These are phyloP conservation scores for Yamadazyma philogaea DNA, from an alignment of 805 yeast genomes.

Conservation along the genomic window DNA sequence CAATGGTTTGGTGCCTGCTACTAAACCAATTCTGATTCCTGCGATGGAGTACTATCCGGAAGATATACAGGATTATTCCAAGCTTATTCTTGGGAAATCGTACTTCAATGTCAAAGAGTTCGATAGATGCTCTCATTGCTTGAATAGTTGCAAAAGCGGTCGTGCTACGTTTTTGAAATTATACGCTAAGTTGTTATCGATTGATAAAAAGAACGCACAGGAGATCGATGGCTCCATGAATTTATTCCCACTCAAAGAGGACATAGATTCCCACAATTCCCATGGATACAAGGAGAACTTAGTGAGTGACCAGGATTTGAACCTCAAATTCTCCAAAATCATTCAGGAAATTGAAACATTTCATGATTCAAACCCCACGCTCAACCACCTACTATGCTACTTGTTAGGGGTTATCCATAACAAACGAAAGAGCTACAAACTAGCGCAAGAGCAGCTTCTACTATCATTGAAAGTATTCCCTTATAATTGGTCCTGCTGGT, in stretches of 20 bases:
- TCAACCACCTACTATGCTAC: slow-evolving; percentile 63
- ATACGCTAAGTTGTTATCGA: slow-evolving; percentile 68
- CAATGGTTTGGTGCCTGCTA: slow-evolving; percentile 46
- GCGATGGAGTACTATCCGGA: slow-evolving; percentile 15
- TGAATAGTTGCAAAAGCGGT: slow-evolving; percentile 51
- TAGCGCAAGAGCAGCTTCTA: slow-evolving; percentile 61
- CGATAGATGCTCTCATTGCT: slow-evolving; percentile 64
- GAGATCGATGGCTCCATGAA: slow-evolving; percentile 66
- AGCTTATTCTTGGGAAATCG: slow-evolving; percentile 59
- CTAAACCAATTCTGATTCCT: slow-evolving; percentile 8
- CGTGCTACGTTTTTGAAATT: slow-evolving; percentile 59
- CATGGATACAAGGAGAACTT: slow-evolving; percentile 3
- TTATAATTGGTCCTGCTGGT: slow-evolving; percentile 93
- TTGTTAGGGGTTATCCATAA: slow-evolving; percentile 66
- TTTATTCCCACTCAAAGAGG: slow-evolving; percentile 27
- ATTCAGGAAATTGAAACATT: slow-evolving; percentile 38
- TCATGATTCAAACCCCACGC: slow-evolving; percentile 20
- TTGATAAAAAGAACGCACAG: slow-evolving; percentile 74
- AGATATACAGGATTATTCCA: slow-evolving; percentile 42
- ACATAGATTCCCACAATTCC: slow-evolving; percentile 2
- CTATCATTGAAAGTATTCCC: slow-evolving; percentile 68
- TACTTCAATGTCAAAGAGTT: slow-evolving; percentile 84
- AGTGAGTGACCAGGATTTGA: slow-evolving; percentile 19
- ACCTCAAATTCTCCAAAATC: slow-evolving; percentile 30
- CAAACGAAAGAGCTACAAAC: slow-evolving; percentile 55